Conservation (phyloP, 768 basidiomycete species). For the Sutorius australiensis region DNA sequence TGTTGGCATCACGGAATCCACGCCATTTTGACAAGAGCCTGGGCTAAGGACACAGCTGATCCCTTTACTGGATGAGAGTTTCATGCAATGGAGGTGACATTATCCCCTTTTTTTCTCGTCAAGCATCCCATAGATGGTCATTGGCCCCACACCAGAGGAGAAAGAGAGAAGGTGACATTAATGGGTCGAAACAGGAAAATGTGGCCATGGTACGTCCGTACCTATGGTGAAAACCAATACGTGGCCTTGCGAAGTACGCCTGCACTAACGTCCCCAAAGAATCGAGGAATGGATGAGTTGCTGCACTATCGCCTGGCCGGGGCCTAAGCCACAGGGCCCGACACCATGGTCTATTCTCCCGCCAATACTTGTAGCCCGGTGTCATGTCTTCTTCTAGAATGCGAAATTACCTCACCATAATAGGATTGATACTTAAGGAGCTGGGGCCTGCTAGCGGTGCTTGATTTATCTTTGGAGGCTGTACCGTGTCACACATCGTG, state of each 20-base stretch:
- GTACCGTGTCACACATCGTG: too few relatives aligned
- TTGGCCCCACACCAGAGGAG: background rate
- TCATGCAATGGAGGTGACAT: background rate
- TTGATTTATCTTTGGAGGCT: too few relatives aligned
- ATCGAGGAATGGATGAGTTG: background rate
- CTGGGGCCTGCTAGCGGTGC: background rate
- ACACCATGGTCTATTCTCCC: background rate
- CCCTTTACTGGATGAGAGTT: background rate
- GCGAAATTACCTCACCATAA: background rate
- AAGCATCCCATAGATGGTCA: background rate
- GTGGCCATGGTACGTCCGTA: background rate
- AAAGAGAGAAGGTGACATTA: background rate
- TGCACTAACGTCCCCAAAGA: background rate
- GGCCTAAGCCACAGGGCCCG: background rate
- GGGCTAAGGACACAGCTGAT: background rate
- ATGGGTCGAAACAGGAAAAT: too few relatives aligned
- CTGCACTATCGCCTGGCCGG: background rate
- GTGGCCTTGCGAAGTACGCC: background rate
- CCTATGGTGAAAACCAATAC: background rate
- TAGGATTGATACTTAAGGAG: background rate
- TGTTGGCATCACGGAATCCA: background rate
- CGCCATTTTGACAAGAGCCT: background rate
- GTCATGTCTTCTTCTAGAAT: too few relatives aligned
- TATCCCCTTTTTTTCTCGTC: background rate
- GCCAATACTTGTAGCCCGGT: slow-evolving; percentile 1